These are phyloP conservation scores for Xylaria sp. DNA, from an alignment of 2,329 filamentous ascomycete species.

Conservation along the genomic window DNA sequence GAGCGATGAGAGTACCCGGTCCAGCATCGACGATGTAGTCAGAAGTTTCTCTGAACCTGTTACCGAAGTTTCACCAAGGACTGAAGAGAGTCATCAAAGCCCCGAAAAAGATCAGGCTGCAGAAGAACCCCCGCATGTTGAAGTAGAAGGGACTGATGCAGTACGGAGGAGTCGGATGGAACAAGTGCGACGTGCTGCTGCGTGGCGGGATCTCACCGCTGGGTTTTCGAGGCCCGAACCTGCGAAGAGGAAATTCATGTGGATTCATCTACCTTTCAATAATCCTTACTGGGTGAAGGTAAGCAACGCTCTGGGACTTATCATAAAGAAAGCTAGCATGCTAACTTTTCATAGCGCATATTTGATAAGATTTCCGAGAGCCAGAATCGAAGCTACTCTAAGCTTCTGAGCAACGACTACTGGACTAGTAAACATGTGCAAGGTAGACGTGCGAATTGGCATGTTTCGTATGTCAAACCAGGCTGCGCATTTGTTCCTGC, in stretches of 20 bases:
- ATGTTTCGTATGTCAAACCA: slow-evolving; percentile 62
- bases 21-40: slow-evolving; percentile 35
- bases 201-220: slow-evolving; percentile 51
- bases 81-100: background rate
- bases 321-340: slow-evolving; percentile 35
- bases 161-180: slow-evolving; percentile 28
- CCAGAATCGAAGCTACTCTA: slow-evolving; percentile 55
- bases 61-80: slow-evolving; percentile 44
- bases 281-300: slow-evolving; percentile 70
- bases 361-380: slow-evolving; percentile 60
- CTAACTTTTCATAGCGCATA: slow-evolving; percentile 47
- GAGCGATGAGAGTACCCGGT: slow-evolving; percentile 43
- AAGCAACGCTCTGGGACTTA: slow-evolving; percentile 38
- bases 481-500: slow-evolving; percentile 60
- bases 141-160: slow-evolving; percentile 18
- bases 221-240: slow-evolving; percentile 57
- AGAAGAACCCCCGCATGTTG: slow-evolving; percentile 10
- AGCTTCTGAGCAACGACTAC: slow-evolving; percentile 59
- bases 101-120: background rate
- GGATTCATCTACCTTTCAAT: slow-evolving; percentile 68
- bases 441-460: slow-evolving; percentile 61
- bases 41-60: slow-evolving; percentile 51
- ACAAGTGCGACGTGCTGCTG: slow-evolving; percentile 33
- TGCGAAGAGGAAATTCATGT: slow-evolving; percentile 62
- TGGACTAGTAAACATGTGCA: slow-evolving; percentile 62